A percentile compares a stretch with the other conserved stretches of the same genome.
Conservation (phyloP, 2,329 filamentous ascomycete species). For the Penicillium aurantiogriseum region DNA sequence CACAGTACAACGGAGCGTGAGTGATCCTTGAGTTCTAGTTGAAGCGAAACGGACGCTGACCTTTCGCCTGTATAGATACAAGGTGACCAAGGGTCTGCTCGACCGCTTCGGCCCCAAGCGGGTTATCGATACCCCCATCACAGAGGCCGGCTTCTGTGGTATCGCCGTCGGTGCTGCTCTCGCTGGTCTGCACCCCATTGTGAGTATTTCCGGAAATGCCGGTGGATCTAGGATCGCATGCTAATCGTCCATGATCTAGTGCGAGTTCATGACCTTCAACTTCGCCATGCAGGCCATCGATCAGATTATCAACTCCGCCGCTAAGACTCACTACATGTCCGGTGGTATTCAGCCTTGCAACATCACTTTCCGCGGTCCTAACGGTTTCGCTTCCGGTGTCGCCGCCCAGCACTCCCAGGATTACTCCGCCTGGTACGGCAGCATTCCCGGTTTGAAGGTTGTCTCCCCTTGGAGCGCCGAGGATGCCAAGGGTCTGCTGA, state of each 20-base stretch:
- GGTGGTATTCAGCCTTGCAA: conserved; percentile 99
- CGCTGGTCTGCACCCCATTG: conserved; percentile 88
- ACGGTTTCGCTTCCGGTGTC: conserved; percentile 95
- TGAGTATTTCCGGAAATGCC: conserved; percentile 52
- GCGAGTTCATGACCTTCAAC: conserved; percentile 99
- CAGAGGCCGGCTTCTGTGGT: conserved; percentile 92
- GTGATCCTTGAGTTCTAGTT: conserved; percentile 27
- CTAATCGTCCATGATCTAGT: conserved; percentile 51
- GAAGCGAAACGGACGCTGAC: conserved; percentile 37
- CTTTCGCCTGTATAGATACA: conserved; percentile 62
- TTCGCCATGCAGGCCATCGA: conserved; percentile 99
- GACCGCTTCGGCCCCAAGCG: conserved; percentile 97
- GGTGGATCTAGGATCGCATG: neutral
- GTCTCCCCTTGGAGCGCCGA: conserved; percentile 94
- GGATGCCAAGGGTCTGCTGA: conserved; percentile 96
- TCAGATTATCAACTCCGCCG: conserved; percentile 97
- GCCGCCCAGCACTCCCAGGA: conserved; percentile 98
- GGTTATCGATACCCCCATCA: conserved; percentile 98
- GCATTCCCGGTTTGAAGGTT: conserved; percentile 95
- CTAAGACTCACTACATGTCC: conserved; percentile 99
- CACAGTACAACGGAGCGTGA: conserved; percentile 96
- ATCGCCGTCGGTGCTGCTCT: conserved; percentile 92
- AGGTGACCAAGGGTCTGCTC: conserved; percentile 95
- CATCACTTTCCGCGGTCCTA: conserved; percentile 98
- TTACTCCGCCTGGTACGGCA: conserved; percentile 98